A percentile compares a stretch with the other conserved stretches of the same genome.
These are phyloP conservation scores for Penicillium canariense DNA, from an alignment of 495 filamentous ascomycete species.

Conservation along the genomic window DNA sequence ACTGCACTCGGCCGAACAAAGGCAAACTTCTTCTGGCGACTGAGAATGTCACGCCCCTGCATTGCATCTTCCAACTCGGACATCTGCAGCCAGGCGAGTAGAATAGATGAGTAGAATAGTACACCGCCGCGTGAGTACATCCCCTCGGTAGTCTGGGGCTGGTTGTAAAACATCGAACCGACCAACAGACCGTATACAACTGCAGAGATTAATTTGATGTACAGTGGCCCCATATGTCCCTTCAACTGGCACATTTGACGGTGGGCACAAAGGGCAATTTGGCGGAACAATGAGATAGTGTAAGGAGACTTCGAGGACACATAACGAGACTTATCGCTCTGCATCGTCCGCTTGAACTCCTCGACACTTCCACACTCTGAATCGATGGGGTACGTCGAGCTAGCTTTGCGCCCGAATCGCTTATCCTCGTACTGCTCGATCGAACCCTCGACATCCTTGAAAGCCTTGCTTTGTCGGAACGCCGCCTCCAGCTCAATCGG, in stretches of 20 bases:
- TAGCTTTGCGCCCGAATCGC: constrained; percentile 27
- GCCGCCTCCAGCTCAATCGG: constrained; percentile 62
- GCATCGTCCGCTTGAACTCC: constrained; percentile 42
- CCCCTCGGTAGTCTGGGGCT: constrained; percentile 45
- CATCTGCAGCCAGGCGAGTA: constrained; percentile 77
- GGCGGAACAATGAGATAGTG: constrained; percentile 60
- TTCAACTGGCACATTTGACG: constrained; percentile 56
- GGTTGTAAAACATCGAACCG: constrained; percentile 39
- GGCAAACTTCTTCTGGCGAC: constrained; percentile 73
- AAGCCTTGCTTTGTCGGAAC: constrained; percentile 50
- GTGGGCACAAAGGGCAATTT: constrained; percentile 60
- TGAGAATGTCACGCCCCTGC: constrained; percentile 65
- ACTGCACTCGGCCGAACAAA: constrained; percentile 78
- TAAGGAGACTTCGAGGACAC: constrained; percentile 48
- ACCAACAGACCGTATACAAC: constrained; percentile 35
- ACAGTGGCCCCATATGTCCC: constrained; percentile 31
- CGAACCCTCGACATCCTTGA: constrained; percentile 46
- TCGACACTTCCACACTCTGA: constrained; percentile 47
- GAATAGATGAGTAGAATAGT: constrained; percentile 70
- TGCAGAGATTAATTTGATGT: constrained; percentile 35
- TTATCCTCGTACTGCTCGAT: constrained; percentile 48
- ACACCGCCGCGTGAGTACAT: constrained; percentile 48
- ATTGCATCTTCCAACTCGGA: constrained; percentile 72
- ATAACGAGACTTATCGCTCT: constrained; percentile 39
- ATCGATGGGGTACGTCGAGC: constrained; percentile 28